Percentiles rank a stretch among this genome's conserved stretches.
These are phyloP conservation scores for Penicillium occitanis DNA, from an alignment of 2,329 filamentous ascomycete species.

Conservation along the genomic window DNA sequence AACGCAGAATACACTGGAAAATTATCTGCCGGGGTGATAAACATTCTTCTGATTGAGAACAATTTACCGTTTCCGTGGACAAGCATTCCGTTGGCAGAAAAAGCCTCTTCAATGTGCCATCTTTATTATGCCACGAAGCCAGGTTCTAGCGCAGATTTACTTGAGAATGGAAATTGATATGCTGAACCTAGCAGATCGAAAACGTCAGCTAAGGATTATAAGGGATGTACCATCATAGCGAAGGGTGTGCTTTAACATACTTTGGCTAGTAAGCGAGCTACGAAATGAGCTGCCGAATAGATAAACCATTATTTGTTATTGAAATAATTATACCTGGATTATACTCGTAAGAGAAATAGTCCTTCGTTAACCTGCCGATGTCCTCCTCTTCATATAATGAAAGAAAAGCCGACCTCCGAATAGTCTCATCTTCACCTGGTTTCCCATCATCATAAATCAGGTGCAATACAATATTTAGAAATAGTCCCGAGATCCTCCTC, in stretches of 20 bases:
- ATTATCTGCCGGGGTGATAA: too few relatives aligned
- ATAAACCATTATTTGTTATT: neutral
- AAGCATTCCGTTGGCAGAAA: too few relatives aligned
- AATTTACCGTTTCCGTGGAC: too few relatives aligned
- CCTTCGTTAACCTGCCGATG: neutral
- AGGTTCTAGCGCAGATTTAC: too few relatives aligned
- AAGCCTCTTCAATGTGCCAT: too few relatives aligned
- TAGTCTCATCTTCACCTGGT: neutral
- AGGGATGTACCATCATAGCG: neutral
- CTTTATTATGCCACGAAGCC: too few relatives aligned
- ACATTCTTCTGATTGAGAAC: too few relatives aligned
- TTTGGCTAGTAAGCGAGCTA: neutral
- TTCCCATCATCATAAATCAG: neutral
- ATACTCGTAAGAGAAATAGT: neutral
- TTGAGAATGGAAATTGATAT: neutral
- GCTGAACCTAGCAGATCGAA: neutral
- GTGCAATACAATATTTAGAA: neutral
- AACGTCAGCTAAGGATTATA: neutral
- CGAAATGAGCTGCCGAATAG: neutral
- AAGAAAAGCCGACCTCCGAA: neutral
- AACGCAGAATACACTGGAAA: neutral
- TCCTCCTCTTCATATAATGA: neutral
- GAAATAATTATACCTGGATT: neutral
- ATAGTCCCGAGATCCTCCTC: slow-evolving; percentile 14
- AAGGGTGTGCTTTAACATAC: neutral